phyloP scores from a whole-genome alignment of 192 early-diverging fungal genomes.

The Gaertneriomyces semiglobifer region DNA sequence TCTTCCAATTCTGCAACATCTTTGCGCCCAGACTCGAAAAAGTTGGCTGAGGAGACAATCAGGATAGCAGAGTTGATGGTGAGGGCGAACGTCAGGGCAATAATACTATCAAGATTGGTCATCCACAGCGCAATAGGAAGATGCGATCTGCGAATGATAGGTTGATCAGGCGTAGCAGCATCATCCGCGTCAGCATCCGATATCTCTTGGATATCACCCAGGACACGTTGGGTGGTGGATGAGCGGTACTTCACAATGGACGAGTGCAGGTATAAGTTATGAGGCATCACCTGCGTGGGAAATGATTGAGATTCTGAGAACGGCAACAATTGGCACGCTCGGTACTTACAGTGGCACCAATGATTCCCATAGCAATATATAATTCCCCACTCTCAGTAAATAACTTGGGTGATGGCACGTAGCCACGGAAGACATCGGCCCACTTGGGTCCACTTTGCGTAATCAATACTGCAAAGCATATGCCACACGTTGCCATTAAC shows the following conservation, averaged over 20 bases:
- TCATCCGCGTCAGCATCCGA: constrained; percentile 5
- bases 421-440: constrained; percentile 63
- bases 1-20: constrained; percentile 63
- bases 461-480: constrained; percentile 67
- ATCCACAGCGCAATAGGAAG: constrained; percentile 61
- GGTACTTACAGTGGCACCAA: constrained; percentile 69
- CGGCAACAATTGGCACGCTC: not conserved
- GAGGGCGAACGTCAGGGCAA: constrained; percentile 69
- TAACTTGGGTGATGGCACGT: constrained; percentile 53
- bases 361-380: constrained; percentile 75
- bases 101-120: constrained; percentile 60
- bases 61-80: constrained; percentile 77
- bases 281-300: constrained; percentile 70
- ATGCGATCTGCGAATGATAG: constrained; percentile 56
- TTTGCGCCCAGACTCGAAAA: constrained; percentile 49
- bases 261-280: constrained; percentile 79
- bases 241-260: constrained; percentile 67
- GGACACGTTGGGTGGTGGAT: constrained; percentile 13
- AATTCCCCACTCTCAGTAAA: constrained; percentile 56
- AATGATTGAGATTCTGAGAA: not conserved
- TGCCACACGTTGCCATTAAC: constrained; percentile 58
- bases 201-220: constrained; percentile 32
- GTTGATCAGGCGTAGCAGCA: constrained; percentile 50
- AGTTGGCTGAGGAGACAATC: constrained; percentile 73
- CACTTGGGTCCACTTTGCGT: constrained; percentile 55